Conservation (phyloP, 1,284 basidiomycete genomes). For the Amylostereum chailletii region DNA sequence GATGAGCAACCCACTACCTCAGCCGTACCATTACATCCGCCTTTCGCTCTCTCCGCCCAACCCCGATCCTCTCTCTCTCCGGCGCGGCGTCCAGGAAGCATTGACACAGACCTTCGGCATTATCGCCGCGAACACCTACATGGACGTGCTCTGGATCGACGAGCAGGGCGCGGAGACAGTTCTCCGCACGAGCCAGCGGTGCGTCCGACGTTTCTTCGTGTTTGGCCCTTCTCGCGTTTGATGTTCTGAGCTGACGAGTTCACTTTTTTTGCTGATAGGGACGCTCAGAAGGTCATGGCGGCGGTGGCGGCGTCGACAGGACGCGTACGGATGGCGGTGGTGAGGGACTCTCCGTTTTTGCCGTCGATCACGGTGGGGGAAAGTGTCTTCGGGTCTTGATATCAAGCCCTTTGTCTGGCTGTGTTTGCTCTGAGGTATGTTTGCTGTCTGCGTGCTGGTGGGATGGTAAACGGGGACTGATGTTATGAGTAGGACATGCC, state of each 20-base stretch:
- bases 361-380: slow-evolving; percentile 25
- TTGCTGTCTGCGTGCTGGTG: too few species aligned
- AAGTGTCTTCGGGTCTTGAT: neutral
- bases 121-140: slow-evolving; percentile 27
- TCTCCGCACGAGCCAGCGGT: slow-evolving; percentile 26
- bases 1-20: slow-evolving; percentile 4
- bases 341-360: slow-evolving; percentile 33
- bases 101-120: slow-evolving; percentile 33
- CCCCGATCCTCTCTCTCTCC: slow-evolving; percentile 27
- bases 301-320: slow-evolving; percentile 24
- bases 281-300: slow-evolving; percentile 30
- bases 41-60: slow-evolving; percentile 25
- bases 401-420: too few species aligned
- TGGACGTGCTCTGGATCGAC: slow-evolving; percentile 32
- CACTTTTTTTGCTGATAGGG: slow-evolving; percentile 17
- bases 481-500: too few species aligned
- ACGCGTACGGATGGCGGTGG: slow-evolving; percentile 21
- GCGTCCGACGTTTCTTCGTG: slow-evolving; percentile 5
- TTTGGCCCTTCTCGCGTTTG: neutral
- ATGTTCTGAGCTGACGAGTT: neutral
- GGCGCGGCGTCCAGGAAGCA: slow-evolving; percentile 35
- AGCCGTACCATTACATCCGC: slow-evolving; percentile 28
- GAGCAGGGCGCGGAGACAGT: slow-evolving; percentile 25
- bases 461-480: too few species aligned
- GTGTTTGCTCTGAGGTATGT: too few species aligned